phyloP scores from a whole-genome alignment of 352 stramenopile genomes.

The Phytopythium chamaehyphon region DNA sequence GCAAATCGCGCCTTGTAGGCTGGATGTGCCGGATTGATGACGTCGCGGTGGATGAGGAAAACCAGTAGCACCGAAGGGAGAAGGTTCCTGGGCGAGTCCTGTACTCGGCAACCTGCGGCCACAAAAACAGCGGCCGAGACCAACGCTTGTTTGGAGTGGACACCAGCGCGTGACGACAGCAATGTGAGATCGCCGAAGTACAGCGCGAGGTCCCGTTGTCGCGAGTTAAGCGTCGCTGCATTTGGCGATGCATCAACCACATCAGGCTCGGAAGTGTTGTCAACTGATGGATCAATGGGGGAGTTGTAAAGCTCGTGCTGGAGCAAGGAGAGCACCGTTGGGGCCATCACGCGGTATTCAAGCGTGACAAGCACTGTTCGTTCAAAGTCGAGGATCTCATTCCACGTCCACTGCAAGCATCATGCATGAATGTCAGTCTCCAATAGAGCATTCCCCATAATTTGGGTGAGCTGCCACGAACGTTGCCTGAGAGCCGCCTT shows the following conservation, averaged over 20 bases:
- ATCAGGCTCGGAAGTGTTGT: neutral
- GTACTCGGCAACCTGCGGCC: conserved; percentile 36
- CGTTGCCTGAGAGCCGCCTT: conserved; percentile 53
- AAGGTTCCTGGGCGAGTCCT: conserved; percentile 37
- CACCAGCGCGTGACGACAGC: conserved; percentile 33
- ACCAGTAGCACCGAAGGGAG: conserved; percentile 53
- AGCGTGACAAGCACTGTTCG: conserved; percentile 35
- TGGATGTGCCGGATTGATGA: conserved; percentile 52
- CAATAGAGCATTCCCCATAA: neutral
- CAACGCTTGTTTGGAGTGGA: conserved; percentile 44
- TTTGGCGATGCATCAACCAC: no score
- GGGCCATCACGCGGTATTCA: conserved; percentile 51
- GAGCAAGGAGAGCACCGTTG: conserved; percentile 37
- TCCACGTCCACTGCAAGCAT: conserved; percentile 52
- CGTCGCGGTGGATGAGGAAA: conserved; percentile 60
- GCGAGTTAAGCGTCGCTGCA: conserved; percentile 7
- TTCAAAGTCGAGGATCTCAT: conserved; percentile 52
- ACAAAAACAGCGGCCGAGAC: conserved; percentile 62
- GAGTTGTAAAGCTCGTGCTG: conserved; percentile 36
- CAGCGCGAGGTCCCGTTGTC: conserved; percentile 42
- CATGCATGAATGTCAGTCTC: neutral
- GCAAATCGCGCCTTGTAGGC: conserved; percentile 59
- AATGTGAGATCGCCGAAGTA: conserved; percentile 62
- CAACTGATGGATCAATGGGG: neutral
- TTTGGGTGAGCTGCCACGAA: conserved; percentile 14